Base-by-base conservation (phyloP, 2,329 filamentous ascomycete genomes). In the Aureobasidium subglaciale region DNA sequence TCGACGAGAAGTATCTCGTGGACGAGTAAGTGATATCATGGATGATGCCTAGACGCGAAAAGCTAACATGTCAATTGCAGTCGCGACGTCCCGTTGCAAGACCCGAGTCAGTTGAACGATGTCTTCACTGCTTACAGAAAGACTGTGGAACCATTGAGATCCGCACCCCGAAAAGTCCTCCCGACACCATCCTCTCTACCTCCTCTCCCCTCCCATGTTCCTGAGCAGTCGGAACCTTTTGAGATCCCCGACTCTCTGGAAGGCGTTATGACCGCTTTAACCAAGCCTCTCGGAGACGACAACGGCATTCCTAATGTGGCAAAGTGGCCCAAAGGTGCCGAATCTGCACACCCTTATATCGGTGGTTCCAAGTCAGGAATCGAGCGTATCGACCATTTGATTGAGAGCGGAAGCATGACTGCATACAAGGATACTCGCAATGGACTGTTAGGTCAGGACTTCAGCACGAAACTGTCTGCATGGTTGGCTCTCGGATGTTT, bases 91-190 rank as follows among this genome's bases (percentile, higher is more conserved):
- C 78, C 81, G 0, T 75, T 87, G 43, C 65, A 76, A 2, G 70
- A 76, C 4, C 74, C 83, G 0, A 65, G 76, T 29, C 79, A 88
- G 2, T 74, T 90, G 1, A 86, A 86, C 2, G 85, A 90, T 63
- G 76, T 91, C 2, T 92, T 90, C 65, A 90, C 88, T 0, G 79
- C 79, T 0, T 92, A 86, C 62, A 80, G 86, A 7, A 90, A 90
- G 68, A 79, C 77, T 2, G 79, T 88, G 53, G 87, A 90, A 60
- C 87, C 87, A 0, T 73, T 91, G 2, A 79, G 85, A 38, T 74
- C 82, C 35, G 80, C 79, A 11, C 87, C 88, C 4, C 78, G 87
- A 37, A 66, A 73, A 1, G 66, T 76, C 1, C 66, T 87, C 1
- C 76, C 84, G 0, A 72, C 70, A 1, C 85, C 85, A 0, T 63